Base-by-base conservation (phyloP, 2,329 filamentous ascomycete genomes). In the Chaetomiaceae sp. region DNA sequence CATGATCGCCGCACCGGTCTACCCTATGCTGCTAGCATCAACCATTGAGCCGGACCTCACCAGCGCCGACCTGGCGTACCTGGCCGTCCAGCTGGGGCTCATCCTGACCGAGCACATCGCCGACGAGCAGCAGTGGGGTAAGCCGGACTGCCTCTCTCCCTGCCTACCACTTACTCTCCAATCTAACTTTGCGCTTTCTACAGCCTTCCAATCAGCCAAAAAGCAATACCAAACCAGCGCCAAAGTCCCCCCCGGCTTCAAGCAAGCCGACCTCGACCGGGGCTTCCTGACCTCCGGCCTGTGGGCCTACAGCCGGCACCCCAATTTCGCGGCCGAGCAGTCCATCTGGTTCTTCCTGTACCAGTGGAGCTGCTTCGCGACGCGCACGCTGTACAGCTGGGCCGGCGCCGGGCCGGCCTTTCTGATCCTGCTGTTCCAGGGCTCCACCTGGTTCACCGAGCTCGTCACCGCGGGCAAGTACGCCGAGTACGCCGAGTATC, bases 301-400 rank as follows among this genome's bases (percentile, higher is more conserved):
- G 7, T 98, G 87, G 84, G 84, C 82, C 1, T 89, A 83, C 71
- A 91, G 85, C 57, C 79, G 93, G 37, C 94, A 98, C 65, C 93
- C 93, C 38, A 98, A 98, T 66, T 98, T 97, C 61, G 81, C 86
- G 5, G 88, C 87, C 5, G 93, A 98, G 68, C 93, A 97, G 68
- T 73, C 81, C 24, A 81, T 97, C 58, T 98, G 93, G 93, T 74
- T 95, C 44, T 70, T 81, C 8, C 67, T 97, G 42, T 97, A 97
- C 65, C 79, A 88, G 60, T 98, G 91, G 93, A 81, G 78, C 55
- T 91, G 86, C 65, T 84, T 80, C 62, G 77, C 82, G 45, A 86
- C 83, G 26, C 76, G 81, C 45, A 80, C 74, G 2, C 71, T 83
- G 34, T 83, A 83, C 62, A 91, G 85, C 66, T 98, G 90, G 88